Conservation (phyloP, 768 basidiomycete species). For the Hericium coralloides region DNA sequence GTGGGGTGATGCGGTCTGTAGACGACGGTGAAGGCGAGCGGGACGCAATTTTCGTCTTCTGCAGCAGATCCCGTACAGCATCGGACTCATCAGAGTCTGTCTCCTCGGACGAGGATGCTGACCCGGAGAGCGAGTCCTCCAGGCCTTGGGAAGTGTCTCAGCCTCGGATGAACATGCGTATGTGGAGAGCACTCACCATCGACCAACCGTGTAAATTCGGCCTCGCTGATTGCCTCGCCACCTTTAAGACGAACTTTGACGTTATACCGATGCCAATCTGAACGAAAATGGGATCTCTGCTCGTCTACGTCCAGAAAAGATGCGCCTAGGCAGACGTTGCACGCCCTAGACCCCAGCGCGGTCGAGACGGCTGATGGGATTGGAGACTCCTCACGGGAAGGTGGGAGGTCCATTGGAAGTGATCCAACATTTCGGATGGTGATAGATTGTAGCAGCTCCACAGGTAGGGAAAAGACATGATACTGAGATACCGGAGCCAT, state of each 20-base stretch:
- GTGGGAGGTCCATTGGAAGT: constrained; percentile 21
- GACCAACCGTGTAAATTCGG: constrained; percentile 66
- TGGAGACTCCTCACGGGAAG: constrained; percentile 23
- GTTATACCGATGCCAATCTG: constrained; percentile 98
- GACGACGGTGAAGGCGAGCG: constrained; percentile 40
- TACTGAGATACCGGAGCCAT: constrained; percentile 27
- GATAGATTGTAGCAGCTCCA: constrained; percentile 58
- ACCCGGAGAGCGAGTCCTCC: constrained; percentile 88
- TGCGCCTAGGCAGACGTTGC: constrained; percentile 64
- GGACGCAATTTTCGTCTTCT: constrained; percentile 41
- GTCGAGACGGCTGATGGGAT: constrained; percentile 21
- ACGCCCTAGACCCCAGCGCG: constrained; percentile 40
- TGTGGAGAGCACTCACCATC: constrained; percentile 49
- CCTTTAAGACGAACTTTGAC: constrained; percentile 73
- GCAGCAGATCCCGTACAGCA: constrained; percentile 58
- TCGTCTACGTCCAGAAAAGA: constrained; percentile 68
- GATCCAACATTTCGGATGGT: constrained; percentile 52
- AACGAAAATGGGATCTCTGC: constrained; percentile 80
- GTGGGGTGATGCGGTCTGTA: constrained; percentile 28
- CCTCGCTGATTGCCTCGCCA: constrained; percentile 53
- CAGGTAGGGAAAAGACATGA: constrained; percentile 67
- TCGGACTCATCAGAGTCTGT: constrained; percentile 52
- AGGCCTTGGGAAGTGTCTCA: constrained; percentile 34
- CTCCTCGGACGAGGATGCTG: constrained; percentile 62
- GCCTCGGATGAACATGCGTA: not conserved